Conservation (phyloP, 768 basidiomycete genomes). For the Agrocybe praecox region DNA sequence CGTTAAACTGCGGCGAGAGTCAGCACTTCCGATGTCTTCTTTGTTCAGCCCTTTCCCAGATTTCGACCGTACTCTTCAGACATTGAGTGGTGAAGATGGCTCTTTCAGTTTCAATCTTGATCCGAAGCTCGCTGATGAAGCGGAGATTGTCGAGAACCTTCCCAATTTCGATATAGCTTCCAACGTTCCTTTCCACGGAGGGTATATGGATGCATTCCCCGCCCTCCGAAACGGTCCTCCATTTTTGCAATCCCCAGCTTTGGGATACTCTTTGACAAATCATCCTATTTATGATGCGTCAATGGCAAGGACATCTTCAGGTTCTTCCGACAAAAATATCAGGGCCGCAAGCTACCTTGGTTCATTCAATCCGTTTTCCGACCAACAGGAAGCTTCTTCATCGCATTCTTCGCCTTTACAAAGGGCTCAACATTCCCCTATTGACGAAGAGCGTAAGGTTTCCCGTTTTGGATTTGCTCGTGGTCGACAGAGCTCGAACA, state of each 20-base stretch:
- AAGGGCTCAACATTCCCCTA: constrained; percentile 33
- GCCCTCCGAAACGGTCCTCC: constrained; percentile 46
- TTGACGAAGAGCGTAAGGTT: constrained; percentile 71
- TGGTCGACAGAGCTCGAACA: constrained; percentile 59
- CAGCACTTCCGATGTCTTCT: constrained; percentile 39
- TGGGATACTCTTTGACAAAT: constrained; percentile 47
- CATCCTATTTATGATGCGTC: constrained; percentile 62
- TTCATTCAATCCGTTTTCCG: constrained; percentile 82
- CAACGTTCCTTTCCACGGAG: constrained; percentile 60
- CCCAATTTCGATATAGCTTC: constrained; percentile 56
- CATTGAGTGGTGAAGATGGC: constrained; percentile 63
- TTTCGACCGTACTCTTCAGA: constrained; percentile 81
- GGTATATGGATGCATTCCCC: constrained; percentile 74
- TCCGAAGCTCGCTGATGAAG: constrained; percentile 66
- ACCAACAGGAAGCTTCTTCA: constrained; percentile 41
- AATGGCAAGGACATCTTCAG: constrained; percentile 36
- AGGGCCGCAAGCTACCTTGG: constrained; percentile 63
- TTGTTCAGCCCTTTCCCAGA: constrained; percentile 81
- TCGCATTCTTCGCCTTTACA: constrained; percentile 32
- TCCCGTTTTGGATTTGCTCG: constrained; percentile 85
- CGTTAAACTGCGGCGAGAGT: constrained; percentile 74
- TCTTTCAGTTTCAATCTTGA: constrained; percentile 89
- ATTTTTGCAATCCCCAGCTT: constrained; percentile 50
- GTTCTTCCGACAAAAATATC: constrained; percentile 40
- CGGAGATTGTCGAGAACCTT: constrained; percentile 39